Conservation (phyloP, 805 yeast genomes). For the Candida wancherniae region DNA sequence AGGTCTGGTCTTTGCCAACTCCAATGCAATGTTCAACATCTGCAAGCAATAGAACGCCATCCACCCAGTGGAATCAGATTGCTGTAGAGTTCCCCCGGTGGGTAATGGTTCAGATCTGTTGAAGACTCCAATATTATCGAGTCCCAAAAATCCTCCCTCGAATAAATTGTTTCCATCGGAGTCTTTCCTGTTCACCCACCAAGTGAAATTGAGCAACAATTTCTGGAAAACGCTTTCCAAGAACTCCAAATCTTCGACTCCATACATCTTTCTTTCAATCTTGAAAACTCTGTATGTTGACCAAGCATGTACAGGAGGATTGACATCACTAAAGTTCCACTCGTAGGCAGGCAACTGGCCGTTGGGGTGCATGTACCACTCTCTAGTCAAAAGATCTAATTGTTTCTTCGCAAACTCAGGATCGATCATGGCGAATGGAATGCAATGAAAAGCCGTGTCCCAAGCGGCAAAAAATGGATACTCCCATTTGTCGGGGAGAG, state of each 20-base stretch:
- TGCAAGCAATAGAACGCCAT: constrained; percentile 89
- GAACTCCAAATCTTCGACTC: constrained; percentile 74
- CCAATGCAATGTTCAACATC: constrained; percentile 89
- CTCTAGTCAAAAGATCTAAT: constrained; percentile 78
- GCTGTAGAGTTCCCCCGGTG: constrained; percentile 85
- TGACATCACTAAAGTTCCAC: constrained; percentile 94
- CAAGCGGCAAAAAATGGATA: constrained; percentile 95
- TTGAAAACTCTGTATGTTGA: constrained; percentile 83
- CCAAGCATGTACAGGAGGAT: constrained; percentile 98
- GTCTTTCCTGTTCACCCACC: constrained; percentile 97
- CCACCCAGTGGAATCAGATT: constrained; percentile 97
- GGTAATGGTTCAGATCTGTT: constrained; percentile 92
- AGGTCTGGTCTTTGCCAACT: constrained; percentile 76
- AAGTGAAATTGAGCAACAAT: constrained; percentile 80
- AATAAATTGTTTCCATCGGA: constrained; percentile 81
- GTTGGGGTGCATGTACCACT: constrained; percentile 97
- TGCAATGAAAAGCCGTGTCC: constrained; percentile 95
- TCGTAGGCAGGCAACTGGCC: constrained; percentile 98
- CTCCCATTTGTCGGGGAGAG: constrained; percentile 94
- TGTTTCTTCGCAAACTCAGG: constrained; percentile 89
- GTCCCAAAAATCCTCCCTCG: constrained; percentile 91
- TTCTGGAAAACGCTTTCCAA: constrained; percentile 92
- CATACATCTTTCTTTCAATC: constrained; percentile 79
- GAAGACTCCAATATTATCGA: constrained; percentile 89
- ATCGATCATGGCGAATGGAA: constrained; percentile 89